Evolutionary conservation across 305 asterid genomes (phyloP), one percentile per base, ranked within the genome.

Genomic region (Solanum chacoense): DNA sequence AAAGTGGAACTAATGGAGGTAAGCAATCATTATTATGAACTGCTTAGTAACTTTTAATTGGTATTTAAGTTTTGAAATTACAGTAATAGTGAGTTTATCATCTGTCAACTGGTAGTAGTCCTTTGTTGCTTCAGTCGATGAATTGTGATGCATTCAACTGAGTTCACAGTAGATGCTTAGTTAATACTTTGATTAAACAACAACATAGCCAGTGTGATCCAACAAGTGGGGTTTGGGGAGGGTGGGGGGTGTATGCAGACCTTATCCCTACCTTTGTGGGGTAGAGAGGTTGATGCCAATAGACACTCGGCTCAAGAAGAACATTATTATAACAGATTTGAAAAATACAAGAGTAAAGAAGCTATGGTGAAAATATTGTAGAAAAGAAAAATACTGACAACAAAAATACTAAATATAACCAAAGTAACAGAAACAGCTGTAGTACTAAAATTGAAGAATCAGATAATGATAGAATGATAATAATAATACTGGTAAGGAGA

Each of bases 1-100:
- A 97, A 97, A 91, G 95, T 92, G 89, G 99, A 97, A 92, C 98
- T 97, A 88, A 93, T 97, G 98, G 99, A 97, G 98, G 99, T 96
- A 91, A 87, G 73, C 37, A 86, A 73, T 86, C 35, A 84, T 32
- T 24, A 28, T 16, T 28, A 28, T 42, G 69, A 42, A 6, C 42
- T 83, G 40, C 72, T 18, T 20, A 18, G 20, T 29, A 45, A 83
- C 72, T 83, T 81, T 81, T 81, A 45, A 38, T 78, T 24, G 85
- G 55, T 78, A 38, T n/a, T 78, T 36, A 37, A 16, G 18, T 81
- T 81, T 42, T 42, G 86, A 40, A 81, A 81, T 28, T 45, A 10
- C 22, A 8, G 38, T 45, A 37, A 42, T 45, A 81, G 29, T 40
- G 6, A 81, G 69, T 28, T 81, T 28, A 81, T 81, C 67, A 16